These are phyloP conservation scores for Aristolochia californica DNA, from an alignment of 164 flowering plant species.

Conservation along the genomic window DNA sequence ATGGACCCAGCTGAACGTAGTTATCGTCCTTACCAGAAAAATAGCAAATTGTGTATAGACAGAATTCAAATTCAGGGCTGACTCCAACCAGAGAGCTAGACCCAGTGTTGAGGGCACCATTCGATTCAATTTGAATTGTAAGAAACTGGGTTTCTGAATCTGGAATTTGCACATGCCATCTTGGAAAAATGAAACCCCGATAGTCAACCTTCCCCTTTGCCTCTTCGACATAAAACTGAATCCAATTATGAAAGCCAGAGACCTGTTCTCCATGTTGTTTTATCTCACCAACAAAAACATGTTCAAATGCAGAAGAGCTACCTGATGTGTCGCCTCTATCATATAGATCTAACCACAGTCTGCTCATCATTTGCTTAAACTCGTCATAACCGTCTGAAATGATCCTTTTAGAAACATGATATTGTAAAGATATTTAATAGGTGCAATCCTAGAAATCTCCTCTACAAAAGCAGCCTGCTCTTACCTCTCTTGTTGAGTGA, in stretches of 20 bases:
- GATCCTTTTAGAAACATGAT: constrained; percentile 48
- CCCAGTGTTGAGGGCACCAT: constrained; percentile 72
- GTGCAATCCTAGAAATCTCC: constrained; percentile 87
- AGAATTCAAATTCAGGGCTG: constrained; percentile 95
- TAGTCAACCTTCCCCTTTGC: constrained; percentile 86
- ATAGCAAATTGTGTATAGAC: constrained; percentile 81
- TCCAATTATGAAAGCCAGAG: constrained; percentile 96
- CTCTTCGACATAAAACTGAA: constrained; percentile 96
- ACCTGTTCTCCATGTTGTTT: constrained; percentile 64
- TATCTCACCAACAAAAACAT: constrained; percentile 97
- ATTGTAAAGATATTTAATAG: constrained; percentile 82
- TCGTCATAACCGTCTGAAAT: constrained; percentile 38
- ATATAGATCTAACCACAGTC: constrained; percentile 84
- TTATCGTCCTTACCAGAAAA: constrained; percentile 72
- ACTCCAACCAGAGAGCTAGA: constrained; percentile 87
- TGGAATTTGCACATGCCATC: constrained; percentile 65
- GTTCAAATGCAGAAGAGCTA: constrained; percentile 88
- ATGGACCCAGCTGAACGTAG: constrained; percentile 71
- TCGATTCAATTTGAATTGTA: constrained; percentile 89
- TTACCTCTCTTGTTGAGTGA: constrained; percentile 70
- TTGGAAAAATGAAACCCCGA: constrained; percentile 86
- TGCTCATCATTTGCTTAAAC: constrained; percentile 53
- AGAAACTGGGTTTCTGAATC: constrained; percentile 89
- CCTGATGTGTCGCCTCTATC: constrained; percentile 76
- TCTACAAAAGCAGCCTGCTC: constrained; percentile 89